Evolutionary conservation across 345 rosid species (phyloP).

Genomic region (Pugionium cornutum): DNA sequence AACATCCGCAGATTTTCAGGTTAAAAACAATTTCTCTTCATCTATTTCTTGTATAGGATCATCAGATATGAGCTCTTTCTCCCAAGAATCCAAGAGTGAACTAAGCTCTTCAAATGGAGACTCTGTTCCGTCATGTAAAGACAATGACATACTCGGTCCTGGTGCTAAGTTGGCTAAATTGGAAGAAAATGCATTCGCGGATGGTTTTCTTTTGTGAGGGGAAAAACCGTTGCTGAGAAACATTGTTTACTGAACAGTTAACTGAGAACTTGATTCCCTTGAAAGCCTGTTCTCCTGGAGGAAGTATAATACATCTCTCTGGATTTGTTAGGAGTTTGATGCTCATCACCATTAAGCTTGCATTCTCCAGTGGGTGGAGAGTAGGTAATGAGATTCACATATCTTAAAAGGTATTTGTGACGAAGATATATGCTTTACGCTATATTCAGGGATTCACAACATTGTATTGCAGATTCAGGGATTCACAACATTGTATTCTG

Average conservation of each 20-base stretch:
- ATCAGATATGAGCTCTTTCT: slow-evolving; percentile 38
- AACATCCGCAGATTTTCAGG: slow-evolving; percentile 20
- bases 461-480: slow-evolving; percentile 8
- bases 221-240: slow-evolving; percentile 2
- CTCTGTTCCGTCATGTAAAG: neutral
- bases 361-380: slow-evolving; percentile 22
- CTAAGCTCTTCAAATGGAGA: slow-evolving; percentile 17
- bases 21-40: slow-evolving; percentile 25
- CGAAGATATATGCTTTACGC: slow-evolving; percentile 4
- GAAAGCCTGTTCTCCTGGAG: slow-evolving; percentile 16
- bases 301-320: slow-evolving; percentile 19
- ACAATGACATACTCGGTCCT: slow-evolving; percentile 17
- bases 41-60: slow-evolving; percentile 32
- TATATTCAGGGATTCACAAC: neutral
- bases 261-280: slow-evolving; percentile 8
- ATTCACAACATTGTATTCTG: slow-evolving; percentile 26
- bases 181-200: slow-evolving; percentile 30
- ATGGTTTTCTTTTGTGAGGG: slow-evolving; percentile 27
- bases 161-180: slow-evolving; percentile 24
- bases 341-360: slow-evolving; percentile 20
- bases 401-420: slow-evolving; percentile 22
- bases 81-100: slow-evolving; percentile 33
- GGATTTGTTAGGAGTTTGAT: slow-evolving; percentile 16
- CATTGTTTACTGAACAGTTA: slow-evolving; percentile 2
- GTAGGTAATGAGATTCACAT: slow-evolving; percentile 13